Conservation (phyloP, 2,329 filamentous ascomycete species). For the Lasiodiplodia theobromae region DNA sequence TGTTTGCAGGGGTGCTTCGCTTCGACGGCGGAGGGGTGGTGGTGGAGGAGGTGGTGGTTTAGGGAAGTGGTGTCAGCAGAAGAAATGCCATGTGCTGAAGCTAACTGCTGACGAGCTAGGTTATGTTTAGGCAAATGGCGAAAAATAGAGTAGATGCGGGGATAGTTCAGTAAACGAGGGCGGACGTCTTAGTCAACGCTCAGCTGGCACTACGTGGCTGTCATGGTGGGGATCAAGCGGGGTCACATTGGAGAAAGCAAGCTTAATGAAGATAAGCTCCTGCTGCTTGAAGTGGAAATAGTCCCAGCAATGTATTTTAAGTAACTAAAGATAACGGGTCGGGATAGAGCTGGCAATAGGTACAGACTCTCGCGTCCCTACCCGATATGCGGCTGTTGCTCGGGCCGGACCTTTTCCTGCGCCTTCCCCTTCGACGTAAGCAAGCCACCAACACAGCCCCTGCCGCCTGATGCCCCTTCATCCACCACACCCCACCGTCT, state of each 20-base stretch:
- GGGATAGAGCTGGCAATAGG: not conserved
- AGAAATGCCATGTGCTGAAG: not conserved
- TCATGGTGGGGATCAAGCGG: not conserved
- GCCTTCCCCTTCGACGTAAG: not conserved
- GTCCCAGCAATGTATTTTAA: not conserved
- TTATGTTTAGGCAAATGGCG: not conserved
- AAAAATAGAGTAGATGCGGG: not conserved
- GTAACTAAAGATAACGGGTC: no score
- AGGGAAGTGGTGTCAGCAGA: not conserved
- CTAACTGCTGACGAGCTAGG: slow-evolving; percentile 4
- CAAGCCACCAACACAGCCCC: slow-evolving; percentile 14
- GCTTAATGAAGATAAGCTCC: not conserved
- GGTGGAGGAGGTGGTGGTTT: not conserved
- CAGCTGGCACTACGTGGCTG: not conserved
- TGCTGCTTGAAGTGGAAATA: not conserved
- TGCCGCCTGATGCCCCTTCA: slow-evolving; percentile 17
- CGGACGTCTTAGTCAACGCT: not conserved
- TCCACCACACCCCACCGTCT: not conserved
- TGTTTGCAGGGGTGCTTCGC: no score
- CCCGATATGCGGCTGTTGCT: not conserved
- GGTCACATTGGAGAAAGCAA: no score
- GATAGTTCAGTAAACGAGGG: not conserved
- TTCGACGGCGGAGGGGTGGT: not conserved
- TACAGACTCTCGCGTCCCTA: not conserved
- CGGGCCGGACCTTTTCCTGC: slow-evolving; percentile 17